Evolutionary conservation across 2,329 filamentous ascomycete genomes (phyloP), one percentile per base, ranked within the genome.

Genomic region (Thermoascus crustaceus): DNA sequence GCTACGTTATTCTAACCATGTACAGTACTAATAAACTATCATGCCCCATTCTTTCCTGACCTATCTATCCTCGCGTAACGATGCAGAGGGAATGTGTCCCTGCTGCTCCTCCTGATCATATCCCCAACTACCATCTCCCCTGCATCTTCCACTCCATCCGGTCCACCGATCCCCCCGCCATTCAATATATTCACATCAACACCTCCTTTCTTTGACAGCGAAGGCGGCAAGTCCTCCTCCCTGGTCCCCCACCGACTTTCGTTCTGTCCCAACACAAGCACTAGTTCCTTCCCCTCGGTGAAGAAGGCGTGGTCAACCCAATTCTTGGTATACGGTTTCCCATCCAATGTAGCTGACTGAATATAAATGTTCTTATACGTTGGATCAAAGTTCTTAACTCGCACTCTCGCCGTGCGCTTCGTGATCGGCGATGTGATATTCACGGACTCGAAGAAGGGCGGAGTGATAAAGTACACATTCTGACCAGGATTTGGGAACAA

Each of bases 221-320:
- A 80, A 0, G 80, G 79, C 30, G 80, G 80, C 32, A 81, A 54
- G 52, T 83, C 78, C 39, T 66, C 60, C 10, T 69, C 55, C 4
- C 54, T 51, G 0, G 72, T 80, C 0, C 80, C 80, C 80, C 80
- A 84, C 0, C 50, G 43, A 50, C 78, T 82, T 57, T 83, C 79
- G 21, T 66, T 65, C 11, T 53, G 56, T 0, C 79, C 79, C 5
- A 84, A 59, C 2, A 66, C 73, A 35, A 84, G 57, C 34, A 81
- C 76, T 30, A 82, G 58, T 42, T 74, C 67, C 11, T 72, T 73
- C 0, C 78, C 78, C 13, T 80, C 68, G 0, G 72, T 62, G 50
- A 80, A 82, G 47, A 82, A 82, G 27, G 63, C 69, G 54, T 83
- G 78, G 38, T 71, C 68, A 13, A 82, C 60, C 77, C 78, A 83